Evolutionary conservation across 164 flowering plant species (phyloP), one percentile per base, ranked within the genome.

Genomic region (Magnolia changhungtana): DNA sequence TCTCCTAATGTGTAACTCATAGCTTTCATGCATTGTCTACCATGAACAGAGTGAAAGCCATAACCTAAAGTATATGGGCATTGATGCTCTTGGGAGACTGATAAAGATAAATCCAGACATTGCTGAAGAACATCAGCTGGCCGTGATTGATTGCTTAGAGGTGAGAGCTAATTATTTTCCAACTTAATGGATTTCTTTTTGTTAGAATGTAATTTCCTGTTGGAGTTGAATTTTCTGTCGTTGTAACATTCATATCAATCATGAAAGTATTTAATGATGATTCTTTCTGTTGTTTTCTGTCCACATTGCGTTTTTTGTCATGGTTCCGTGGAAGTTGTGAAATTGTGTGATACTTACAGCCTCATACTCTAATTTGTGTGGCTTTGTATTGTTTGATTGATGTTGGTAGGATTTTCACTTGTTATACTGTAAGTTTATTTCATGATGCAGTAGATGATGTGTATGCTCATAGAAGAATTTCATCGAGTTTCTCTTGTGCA

Each of bases 101-200:
- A 91, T 96, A 82, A 92, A 86, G 88, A 87, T 89, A 80, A 94
- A 87, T 81, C 98, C 99, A 76, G 97, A 96, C 71, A 90, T 91
- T 77, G 99, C 98, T 61, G 99, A 96, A 78, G 97, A 90, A 76
- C 99, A 96, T 80, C 99, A 96, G 77, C 85, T 96, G 80, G 97
- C 99, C 76, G 99, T 96, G 37, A 96, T 96, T 76, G 98, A 96
- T 83, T 96, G 99, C 84, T 85, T 96, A 79, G 99, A 96, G 99
- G 99, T 92, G 77, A 87, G 90, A 14, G 18, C 50, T n/a, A 37
- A 31, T 29, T 68, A 68, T 31, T 68, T 70, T 20, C 61, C 18
- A 16, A 55, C 18, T 55, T 55, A 55, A 55, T 11, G 61, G 61
- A 55, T 55, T 0, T 55, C 18, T 55, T 8, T 10, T 9, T 11